phyloP scores from a whole-genome alignment of 2,329 filamentous ascomycete genomes.

The Cordyceps fumosorosea region DNA sequence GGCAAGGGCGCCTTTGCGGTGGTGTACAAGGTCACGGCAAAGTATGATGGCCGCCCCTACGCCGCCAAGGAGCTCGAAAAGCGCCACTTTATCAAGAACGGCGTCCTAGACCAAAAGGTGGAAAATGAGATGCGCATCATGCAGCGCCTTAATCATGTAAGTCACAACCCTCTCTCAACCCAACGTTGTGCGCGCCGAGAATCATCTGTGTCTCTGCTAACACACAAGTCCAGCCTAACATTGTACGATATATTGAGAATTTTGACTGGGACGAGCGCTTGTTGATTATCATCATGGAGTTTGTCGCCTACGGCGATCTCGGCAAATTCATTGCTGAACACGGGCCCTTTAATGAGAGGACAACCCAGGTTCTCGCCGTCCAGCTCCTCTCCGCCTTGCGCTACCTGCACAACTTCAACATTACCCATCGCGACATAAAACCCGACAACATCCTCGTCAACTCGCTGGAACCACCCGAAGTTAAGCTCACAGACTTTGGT shows the following conservation, averaged over 20 bases:
- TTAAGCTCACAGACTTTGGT: slow-evolving; percentile 95
- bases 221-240: slow-evolving; percentile 57
- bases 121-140: slow-evolving; percentile 98
- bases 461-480: slow-evolving; percentile 62
- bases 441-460: slow-evolving; percentile 93
- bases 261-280: slow-evolving; percentile 74
- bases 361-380: slow-evolving; percentile 63
- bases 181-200: not conserved
- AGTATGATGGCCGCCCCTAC: slow-evolving; percentile 73
- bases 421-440: slow-evolving; percentile 98
- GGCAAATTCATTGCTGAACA: slow-evolving; percentile 61
- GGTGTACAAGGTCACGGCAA: slow-evolving; percentile 84
- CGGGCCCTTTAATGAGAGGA: slow-evolving; percentile 57
- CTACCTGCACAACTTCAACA: slow-evolving; percentile 80
- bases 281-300: slow-evolving; percentile 98
- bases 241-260: slow-evolving; percentile 87
- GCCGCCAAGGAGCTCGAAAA: slow-evolving; percentile 96
- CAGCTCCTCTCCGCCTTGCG: slow-evolving; percentile 77
- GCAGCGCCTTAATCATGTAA: slow-evolving; percentile 74
- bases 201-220: not conserved
- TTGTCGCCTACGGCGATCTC: slow-evolving; percentile 73
- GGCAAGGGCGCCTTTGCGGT: slow-evolving; percentile 93
- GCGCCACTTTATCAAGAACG: slow-evolving; percentile 86
- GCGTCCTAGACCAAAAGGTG: slow-evolving; percentile 80
- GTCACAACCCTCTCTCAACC: slow-evolving; percentile 24